Conservation (phyloP, 345 rosid genomes). For the Ceriops decandra region DNA sequence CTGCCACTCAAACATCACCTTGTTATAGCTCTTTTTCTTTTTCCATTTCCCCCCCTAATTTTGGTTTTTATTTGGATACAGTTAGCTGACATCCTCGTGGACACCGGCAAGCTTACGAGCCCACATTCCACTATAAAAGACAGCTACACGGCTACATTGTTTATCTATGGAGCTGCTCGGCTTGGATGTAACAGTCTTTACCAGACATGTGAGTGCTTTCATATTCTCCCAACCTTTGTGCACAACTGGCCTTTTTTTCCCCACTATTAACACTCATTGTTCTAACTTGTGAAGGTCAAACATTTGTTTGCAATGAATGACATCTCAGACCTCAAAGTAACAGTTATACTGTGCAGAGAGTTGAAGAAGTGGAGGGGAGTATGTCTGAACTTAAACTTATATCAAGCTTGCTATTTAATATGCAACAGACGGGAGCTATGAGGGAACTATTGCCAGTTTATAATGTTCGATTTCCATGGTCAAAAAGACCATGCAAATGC, state of each 20-base stretch:
- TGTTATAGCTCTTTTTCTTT: background rate
- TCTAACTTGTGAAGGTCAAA: conserved; percentile 17
- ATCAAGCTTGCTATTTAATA: background rate
- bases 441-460: no score
- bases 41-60: no score
- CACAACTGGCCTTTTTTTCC: no score
- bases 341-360: conserved; percentile 52
- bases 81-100: conserved; percentile 58
- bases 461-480: no score
- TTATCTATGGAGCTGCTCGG: conserved; percentile 56
- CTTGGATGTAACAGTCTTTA: conserved; percentile 55
- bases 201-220: conserved; percentile 40
- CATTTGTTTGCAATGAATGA: conserved; percentile 40
- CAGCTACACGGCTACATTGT: conserved; percentile 49
- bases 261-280: background rate
- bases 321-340: conserved; percentile 41
- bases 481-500: no score
- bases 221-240: background rate
- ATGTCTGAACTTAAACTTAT: conserved; percentile 34
- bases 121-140: conserved; percentile 43
- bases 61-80: conserved; percentile 14
- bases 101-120: conserved; percentile 45
- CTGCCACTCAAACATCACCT: background rate
- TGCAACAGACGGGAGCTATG: background rate
- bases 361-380: conserved; percentile 54